Evolutionary conservation across 805 yeast genomes (phyloP), one percentile per base, ranked within the genome.

Genomic region (Saccharomycopsis fibuligera): DNA sequence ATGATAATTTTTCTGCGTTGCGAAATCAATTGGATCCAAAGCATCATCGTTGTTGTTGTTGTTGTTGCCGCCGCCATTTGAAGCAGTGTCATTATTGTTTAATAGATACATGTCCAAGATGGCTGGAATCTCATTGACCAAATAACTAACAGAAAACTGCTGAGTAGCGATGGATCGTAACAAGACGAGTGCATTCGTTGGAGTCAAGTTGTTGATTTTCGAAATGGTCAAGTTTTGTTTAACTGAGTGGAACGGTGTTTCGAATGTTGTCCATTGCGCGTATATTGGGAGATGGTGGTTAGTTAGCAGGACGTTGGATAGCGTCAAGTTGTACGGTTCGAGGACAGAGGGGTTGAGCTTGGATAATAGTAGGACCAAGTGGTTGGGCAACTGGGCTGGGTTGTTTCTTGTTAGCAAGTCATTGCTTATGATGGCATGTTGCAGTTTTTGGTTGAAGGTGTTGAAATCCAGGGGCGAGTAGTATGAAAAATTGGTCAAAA

Each of bases 101-200:
- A 50, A 31, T 29, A 50, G 22, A 36, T 36, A 42, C 4, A 42
- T 36, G 16, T 47, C 27, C 9, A 50, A 17, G 8, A 50, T 19
- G 14, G 19, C 17, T 2, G 43, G 44, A 3, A 46, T 12, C 31
- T 38, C 39, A 14, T 42, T 27, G 12, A 44, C 21, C 27, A 50
- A 46, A 19, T 31, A 50, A 9, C 4, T 3, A 3, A 35, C 35
- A 5, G 48, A 35, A 22, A 45, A 43, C 10, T 30, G 43, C 16
- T 14, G 23, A 6, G 35, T 41, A 2, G 53, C 29, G 4, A 50
- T 21, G 9, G 29, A 39, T 14, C 29, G 30, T 3, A 41, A 19
- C 9, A 50, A 29, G 5, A n/a, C 31, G 17, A 50, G 31, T 9
- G 30, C 41, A 35, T 43, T 48, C 5, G 49, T 29, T 21, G 30